Conservation (phyloP, 2,329 filamentous ascomycete species). For the Pezicula neosporulosa region DNA sequence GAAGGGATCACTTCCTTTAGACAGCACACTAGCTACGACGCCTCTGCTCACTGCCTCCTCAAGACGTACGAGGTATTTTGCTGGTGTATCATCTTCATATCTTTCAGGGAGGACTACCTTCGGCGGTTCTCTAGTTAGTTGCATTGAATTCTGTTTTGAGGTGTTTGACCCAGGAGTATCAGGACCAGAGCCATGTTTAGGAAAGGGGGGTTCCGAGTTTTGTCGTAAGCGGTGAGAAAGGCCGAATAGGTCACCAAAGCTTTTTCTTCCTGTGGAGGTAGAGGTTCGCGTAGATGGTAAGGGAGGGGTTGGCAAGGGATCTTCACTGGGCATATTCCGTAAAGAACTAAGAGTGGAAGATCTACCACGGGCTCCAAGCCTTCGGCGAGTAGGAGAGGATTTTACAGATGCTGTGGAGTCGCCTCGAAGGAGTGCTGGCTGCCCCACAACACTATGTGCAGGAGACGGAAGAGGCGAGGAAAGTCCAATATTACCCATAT, state of each 20-base stretch:
- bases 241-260: constrained; percentile 84
- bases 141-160: constrained; percentile 82
- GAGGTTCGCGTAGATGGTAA: constrained; percentile 61
- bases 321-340: constrained; percentile 67
- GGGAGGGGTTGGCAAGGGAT: constrained; percentile 62
- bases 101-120: constrained; percentile 68
- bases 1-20: constrained; percentile 83
- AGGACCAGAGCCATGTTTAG: constrained; percentile 65
- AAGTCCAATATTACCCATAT: constrained; percentile 15
- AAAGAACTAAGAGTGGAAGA: constrained; percentile 90
- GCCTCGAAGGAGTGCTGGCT: constrained; percentile 46
- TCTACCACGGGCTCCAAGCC: constrained; percentile 63
- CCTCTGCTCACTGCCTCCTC: constrained; percentile 78
- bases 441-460: constrained; percentile 18
- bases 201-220: constrained; percentile 68
- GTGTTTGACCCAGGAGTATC: constrained; percentile 65
- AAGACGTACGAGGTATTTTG: constrained; percentile 80
- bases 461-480: constrained; percentile 26
- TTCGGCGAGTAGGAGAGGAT: constrained; percentile 64
- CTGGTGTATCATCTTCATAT: constrained; percentile 83
- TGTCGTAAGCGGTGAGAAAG: constrained; percentile 74
- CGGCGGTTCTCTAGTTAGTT: constrained; percentile 64
- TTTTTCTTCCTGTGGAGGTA: constrained; percentile 86
- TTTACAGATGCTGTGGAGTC: constrained; percentile 62
- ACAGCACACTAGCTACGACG: constrained; percentile 79